phyloP scores from a whole-genome alignment of 2,329 filamentous ascomycete species.

The Dactylellina cionopaga region DNA sequence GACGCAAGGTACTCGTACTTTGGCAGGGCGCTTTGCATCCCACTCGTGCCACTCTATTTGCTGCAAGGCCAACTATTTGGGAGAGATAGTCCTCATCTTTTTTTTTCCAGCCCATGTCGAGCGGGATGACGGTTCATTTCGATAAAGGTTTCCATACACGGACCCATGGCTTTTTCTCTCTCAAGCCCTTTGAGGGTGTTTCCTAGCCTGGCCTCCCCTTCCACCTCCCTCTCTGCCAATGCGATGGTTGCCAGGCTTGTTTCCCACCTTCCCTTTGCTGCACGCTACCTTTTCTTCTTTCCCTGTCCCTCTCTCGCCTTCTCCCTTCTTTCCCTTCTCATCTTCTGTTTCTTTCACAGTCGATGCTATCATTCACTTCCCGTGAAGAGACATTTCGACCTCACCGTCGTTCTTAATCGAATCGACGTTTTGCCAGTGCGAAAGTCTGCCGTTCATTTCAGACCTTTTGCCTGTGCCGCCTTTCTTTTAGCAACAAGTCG shows the following conservation, averaged over 20 bases:
- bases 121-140: conserved; percentile 52
- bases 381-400: conserved; percentile 45
- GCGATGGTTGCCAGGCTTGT: conserved; percentile 4
- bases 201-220: background rate
- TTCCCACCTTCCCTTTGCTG: conserved; percentile 42
- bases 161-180: conserved; percentile 36
- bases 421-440: conserved; percentile 48
- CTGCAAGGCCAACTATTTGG: conserved; percentile 45
- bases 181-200: conserved; percentile 39
- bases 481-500: conserved; percentile 39
- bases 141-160: conserved; percentile 47
- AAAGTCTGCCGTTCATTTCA: conserved; percentile 53
- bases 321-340: conserved; percentile 33
- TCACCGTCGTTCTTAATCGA: conserved; percentile 46
- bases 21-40: conserved; percentile 35
- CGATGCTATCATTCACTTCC: conserved; percentile 44
- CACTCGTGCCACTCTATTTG: conserved; percentile 48
- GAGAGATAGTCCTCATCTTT: conserved; percentile 45
- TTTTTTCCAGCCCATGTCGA: conserved; percentile 43
- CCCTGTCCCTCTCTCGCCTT: conserved; percentile 30
- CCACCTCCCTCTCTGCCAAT: conserved; percentile 31
- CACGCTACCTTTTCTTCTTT: conserved; percentile 34
- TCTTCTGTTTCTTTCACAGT: conserved; percentile 40
- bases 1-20: conserved; percentile 14
- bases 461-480: conserved; percentile 48